Evolutionary conservation across 2,329 filamentous ascomycete species (phyloP).

Genomic region (Furcasterigmium furcatum): DNA sequence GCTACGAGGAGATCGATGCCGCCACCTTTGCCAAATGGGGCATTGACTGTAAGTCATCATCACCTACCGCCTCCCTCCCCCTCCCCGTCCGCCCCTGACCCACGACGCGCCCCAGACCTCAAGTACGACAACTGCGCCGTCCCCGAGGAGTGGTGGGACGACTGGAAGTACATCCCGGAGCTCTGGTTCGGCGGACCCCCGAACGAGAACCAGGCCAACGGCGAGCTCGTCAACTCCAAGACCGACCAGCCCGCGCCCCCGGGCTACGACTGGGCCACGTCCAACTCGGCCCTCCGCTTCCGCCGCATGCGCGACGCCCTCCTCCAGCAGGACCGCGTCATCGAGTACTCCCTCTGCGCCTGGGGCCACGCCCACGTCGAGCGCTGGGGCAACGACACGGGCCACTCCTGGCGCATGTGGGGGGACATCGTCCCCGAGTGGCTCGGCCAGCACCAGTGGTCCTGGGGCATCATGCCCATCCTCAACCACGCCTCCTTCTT

Average conservation of each 20-base stretch:
- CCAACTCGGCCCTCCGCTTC: slow-evolving; percentile 44
- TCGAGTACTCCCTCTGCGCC: slow-evolving; percentile 49
- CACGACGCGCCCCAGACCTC: slow-evolving; percentile 42
- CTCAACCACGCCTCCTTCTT: slow-evolving; percentile 46
- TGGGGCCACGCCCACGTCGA: slow-evolving; percentile 50
- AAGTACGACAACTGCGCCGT: slow-evolving; percentile 57
- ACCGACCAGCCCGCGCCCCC: slow-evolving; percentile 34
- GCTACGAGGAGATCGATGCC: slow-evolving; percentile 55
- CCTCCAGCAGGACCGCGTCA: slow-evolving; percentile 35
- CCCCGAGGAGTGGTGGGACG: slow-evolving; percentile 30
- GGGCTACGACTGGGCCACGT: slow-evolving; percentile 47
- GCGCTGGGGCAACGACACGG: slow-evolving; percentile 44
- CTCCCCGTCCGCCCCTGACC: neutral
- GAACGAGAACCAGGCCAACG: slow-evolving; percentile 13
- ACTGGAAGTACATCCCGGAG: slow-evolving; percentile 23
- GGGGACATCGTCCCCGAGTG: slow-evolving; percentile 35
- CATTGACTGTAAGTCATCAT: slow-evolving; percentile 48
- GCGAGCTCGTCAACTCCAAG: slow-evolving; percentile 19
- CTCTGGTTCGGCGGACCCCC: slow-evolving; percentile 24
- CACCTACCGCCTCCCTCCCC: neutral
- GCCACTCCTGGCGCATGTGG: slow-evolving; percentile 43
- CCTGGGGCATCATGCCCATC: slow-evolving; percentile 28
- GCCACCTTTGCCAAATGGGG: slow-evolving; percentile 55
- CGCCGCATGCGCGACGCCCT: slow-evolving; percentile 49
- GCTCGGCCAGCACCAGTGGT: slow-evolving; percentile 21